A percentile compares a stretch with the other conserved stretches of the same genome.
phyloP scores from a whole-genome alignment of 805 yeast genomes.

The Yamadazyma sp. region DNA sequence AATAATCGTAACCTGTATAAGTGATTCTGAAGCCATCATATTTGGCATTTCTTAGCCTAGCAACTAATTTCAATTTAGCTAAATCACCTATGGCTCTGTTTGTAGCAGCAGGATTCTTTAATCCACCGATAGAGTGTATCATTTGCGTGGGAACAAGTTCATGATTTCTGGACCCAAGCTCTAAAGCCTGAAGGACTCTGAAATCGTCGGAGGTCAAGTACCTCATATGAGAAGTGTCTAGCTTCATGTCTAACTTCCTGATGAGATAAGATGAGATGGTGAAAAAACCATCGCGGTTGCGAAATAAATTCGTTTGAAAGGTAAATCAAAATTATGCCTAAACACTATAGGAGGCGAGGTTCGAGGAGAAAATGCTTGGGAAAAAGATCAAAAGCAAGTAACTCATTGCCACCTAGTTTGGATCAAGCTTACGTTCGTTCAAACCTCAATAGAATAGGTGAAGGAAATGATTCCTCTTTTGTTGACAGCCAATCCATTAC shows the following conservation, averaged over 20 bases:
- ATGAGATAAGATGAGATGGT: constrained; percentile 4
- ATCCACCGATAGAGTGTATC: constrained; percentile 76
- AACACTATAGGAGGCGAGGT: neutral
- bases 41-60: constrained; percentile 82
- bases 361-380: neutral
- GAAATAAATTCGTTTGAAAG: too few relatives aligned
- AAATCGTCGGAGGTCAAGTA: constrained; percentile 90
- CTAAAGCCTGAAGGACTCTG: constrained; percentile 84
- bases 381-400: neutral
- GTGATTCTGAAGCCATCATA: constrained; percentile 94
- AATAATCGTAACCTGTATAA: constrained; percentile 86
- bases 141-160: constrained; percentile 89
- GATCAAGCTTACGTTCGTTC: neutral
- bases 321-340: too few relatives aligned
- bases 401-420: neutral
- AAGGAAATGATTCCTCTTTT: constrained; percentile 11
- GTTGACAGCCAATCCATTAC: constrained; percentile 14
- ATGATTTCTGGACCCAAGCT: constrained; percentile 87
- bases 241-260: constrained; percentile 57
- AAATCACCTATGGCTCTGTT: constrained; percentile 77
- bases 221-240: constrained; percentile 91
- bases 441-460: constrained; percentile 10
- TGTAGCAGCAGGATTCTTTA: constrained; percentile 74
- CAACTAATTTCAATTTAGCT: constrained; percentile 79
- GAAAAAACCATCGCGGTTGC: constrained; percentile 7